A percentile compares a stretch with the other conserved stretches of the same genome.
These are phyloP conservation scores for Marsdenia floribunda DNA, from an alignment of 257 asterid genomes.

Conservation along the genomic window DNA sequence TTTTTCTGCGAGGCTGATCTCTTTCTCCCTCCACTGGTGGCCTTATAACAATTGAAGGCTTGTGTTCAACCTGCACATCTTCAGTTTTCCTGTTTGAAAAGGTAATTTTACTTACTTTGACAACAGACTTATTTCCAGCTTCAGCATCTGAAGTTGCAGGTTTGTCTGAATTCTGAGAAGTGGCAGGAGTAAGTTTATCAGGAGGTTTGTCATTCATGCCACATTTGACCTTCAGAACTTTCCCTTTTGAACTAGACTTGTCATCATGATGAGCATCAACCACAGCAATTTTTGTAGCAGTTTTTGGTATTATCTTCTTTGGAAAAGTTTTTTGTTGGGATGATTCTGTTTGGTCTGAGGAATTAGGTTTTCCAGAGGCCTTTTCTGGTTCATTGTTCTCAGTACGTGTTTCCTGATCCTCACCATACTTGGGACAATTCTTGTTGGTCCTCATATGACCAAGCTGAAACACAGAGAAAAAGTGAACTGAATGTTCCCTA, in stretches of 20 bases:
- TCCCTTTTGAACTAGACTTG: slow-evolving; percentile 66
- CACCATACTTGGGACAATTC: slow-evolving; percentile 93
- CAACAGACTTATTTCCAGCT: slow-evolving; percentile 49
- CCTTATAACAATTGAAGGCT: slow-evolving; percentile 63
- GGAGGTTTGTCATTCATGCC: slow-evolving; percentile 63
- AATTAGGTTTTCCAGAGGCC: slow-evolving; percentile 37
- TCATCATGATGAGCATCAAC: slow-evolving; percentile 70
- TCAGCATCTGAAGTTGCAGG: slow-evolving; percentile 63
- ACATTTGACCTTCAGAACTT: slow-evolving; percentile 82
- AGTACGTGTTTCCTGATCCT: slow-evolving; percentile 60
- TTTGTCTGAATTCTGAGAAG: slow-evolving; percentile 73
- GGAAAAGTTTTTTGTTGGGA: slow-evolving; percentile 47
- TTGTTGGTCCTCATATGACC: slow-evolving; percentile 99
- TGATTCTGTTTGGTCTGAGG: slow-evolving; percentile 56
- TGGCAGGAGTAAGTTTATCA: slow-evolving; percentile 62
- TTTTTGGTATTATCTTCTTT: slow-evolving; percentile 60
- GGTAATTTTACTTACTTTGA: slow-evolving; percentile 67
- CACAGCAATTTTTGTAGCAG: slow-evolving; percentile 43
- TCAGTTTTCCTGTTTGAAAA: slow-evolving; percentile 82
- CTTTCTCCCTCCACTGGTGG: slow-evolving; percentile 70
- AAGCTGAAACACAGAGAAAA: slow-evolving; percentile 45
- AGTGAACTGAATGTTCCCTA: slow-evolving; percentile 1
- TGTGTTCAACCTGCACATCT: slow-evolving; percentile 55
- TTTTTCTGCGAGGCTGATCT: slow-evolving; percentile 74
- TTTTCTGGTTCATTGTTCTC: slow-evolving; percentile 65